phyloP scores from a whole-genome alignment of 768 basidiomycete species.

The Podaxis sp. region DNA sequence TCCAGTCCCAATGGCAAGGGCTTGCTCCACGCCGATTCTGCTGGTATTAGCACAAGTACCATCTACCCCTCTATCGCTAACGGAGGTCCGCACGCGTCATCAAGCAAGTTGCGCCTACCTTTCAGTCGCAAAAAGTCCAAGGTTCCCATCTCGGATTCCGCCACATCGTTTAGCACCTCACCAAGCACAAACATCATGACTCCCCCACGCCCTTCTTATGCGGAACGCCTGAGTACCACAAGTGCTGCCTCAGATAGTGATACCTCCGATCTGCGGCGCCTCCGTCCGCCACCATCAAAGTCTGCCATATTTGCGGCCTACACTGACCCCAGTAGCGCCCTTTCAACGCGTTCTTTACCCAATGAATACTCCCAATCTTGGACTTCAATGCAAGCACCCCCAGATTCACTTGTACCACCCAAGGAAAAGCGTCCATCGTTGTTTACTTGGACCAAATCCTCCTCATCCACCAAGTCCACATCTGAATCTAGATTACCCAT shows the following conservation, averaged over 20 bases:
- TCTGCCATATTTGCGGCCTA: slow-evolving; percentile 62
- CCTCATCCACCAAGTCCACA: slow-evolving; percentile 27
- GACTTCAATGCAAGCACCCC: slow-evolving; percentile 20
- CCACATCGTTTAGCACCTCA: neutral
- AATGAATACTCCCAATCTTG: slow-evolving; percentile 28
- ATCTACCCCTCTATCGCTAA: slow-evolving; percentile 20
- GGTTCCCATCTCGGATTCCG: slow-evolving; percentile 16
- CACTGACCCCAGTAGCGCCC: slow-evolving; percentile 43
- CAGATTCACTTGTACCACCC: slow-evolving; percentile 28
- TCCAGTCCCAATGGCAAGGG: slow-evolving; percentile 29
- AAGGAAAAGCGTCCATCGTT: slow-evolving; percentile 24
- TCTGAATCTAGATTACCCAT: slow-evolving; percentile 17
- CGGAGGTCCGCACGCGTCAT: slow-evolving; percentile 18
- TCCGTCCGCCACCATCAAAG: slow-evolving; percentile 57
- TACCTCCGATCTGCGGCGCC: slow-evolving; percentile 32
- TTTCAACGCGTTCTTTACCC: slow-evolving; percentile 66
- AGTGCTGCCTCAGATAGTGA: slow-evolving; percentile 41
- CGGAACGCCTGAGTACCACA: slow-evolving; percentile 30
- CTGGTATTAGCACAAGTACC: slow-evolving; percentile 14
- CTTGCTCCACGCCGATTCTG: slow-evolving; percentile 20
- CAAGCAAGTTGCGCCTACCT: slow-evolving; percentile 31
- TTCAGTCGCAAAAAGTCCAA: slow-evolving; percentile 34
- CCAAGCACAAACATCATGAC: slow-evolving; percentile 13
- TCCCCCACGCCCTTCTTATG: slow-evolving; percentile 28
- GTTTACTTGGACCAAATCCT: slow-evolving; percentile 29